These are phyloP conservation scores for Physcia stellaris DNA, from an alignment of 495 filamentous ascomycete genomes.

Conservation along the genomic window DNA sequence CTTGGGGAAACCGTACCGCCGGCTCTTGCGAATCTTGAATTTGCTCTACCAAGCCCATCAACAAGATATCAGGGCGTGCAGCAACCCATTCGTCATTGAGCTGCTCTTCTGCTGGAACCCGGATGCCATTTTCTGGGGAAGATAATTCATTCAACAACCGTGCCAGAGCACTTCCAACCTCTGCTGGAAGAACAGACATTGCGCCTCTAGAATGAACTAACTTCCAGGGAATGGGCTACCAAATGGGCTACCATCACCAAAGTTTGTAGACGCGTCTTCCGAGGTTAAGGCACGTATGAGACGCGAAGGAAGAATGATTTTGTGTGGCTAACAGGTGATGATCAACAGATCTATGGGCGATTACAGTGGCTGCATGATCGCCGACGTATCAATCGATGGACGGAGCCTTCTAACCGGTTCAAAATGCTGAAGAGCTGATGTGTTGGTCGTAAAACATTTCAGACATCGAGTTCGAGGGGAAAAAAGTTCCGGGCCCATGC, in stretches of 20 bases:
- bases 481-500: no score
- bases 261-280: background rate
- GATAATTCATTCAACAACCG: conserved; percentile 77
- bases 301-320: no score
- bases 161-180: conserved; percentile 66
- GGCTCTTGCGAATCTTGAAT: conserved; percentile 57
- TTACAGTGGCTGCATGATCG: no score
- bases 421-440: no score
- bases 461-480: no score
- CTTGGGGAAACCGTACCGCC: conserved; percentile 37
- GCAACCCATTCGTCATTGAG: conserved; percentile 80
- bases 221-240: background rate
- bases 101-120: conserved; percentile 77
- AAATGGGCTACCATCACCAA: background rate
- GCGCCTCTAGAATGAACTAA: no score
- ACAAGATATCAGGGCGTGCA: conserved; percentile 63
- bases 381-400: no score
- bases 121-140: conserved; percentile 76
- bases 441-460: no score
- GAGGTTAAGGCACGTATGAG: no score
- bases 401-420: no score
- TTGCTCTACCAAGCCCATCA: conserved; percentile 92
- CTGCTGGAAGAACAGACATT: conserved; percentile 77
- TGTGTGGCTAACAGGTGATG: no score
- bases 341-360: no score